Base-by-base conservation (phyloP, 1,284 basidiomycete genomes). In the Chondrostereum purpureum region DNA sequence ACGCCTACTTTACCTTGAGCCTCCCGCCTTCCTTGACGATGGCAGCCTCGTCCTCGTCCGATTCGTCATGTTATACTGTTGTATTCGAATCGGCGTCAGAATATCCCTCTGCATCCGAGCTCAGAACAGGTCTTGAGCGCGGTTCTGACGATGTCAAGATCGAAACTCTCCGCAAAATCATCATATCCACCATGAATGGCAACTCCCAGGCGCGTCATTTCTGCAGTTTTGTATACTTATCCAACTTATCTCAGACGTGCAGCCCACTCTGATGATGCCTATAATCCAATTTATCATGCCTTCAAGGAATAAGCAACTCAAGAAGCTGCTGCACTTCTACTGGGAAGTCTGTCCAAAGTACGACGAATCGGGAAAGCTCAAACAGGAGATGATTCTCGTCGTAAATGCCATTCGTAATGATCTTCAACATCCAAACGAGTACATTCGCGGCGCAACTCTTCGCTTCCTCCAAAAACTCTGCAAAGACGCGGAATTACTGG, bases 321-420 rank as follows among this genome's bases (percentile, higher is more conserved):
- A 99, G 79, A 99, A 99, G 75, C 73, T 98, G 60, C 75, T 98
- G 33, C 93, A 98, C 68, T 98, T 98, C 66, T 99, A 99, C 68
- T 99, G 94, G 95, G 96, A 99, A 70, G 90, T 99, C 22, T 98
- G 94, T 68, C 95, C 96, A 19, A 98, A 99, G 67, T 88, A 96
- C 55, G 96, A 99, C 58, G 94, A 98, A 53, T 83, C 82, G 53
- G 96, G 96, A 46, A 98, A 98, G 70, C 71, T 99, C 58, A 98
- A 97, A 77, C 96, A 99, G 69, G 96, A 99, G 72, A 99, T 99
- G 96, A 99, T 99, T 59, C 78, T 99, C 39, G 95, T 99, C 39
- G 94, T 95, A 91, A 98, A 98, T 60, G 94, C 94, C 41, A 92
- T 98, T 63, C 88, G 94, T 52, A 98, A 98, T 66, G 95, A 99